Evolutionary conservation across 768 basidiomycete genomes (phyloP).

Genomic region (Serendipita sp.): DNA sequence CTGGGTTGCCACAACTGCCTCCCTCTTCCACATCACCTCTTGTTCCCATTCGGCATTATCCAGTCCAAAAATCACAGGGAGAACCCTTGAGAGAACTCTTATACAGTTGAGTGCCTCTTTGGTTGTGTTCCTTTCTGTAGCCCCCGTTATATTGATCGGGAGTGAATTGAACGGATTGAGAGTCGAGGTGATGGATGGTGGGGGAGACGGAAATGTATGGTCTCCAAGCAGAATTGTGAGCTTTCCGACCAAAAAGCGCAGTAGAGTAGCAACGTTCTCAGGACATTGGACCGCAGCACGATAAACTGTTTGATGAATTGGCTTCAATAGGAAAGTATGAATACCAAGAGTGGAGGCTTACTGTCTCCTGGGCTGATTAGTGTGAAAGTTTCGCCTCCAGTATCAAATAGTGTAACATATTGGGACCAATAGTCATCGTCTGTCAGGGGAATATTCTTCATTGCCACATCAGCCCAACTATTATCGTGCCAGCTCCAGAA

Average conservation of each 20-base stretch:
- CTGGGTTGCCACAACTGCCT: slow-evolving; percentile 29
- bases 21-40: slow-evolving; percentile 69
- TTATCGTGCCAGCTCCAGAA: not conserved
- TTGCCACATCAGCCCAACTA: not conserved
- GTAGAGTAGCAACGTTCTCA: slow-evolving; percentile 71
- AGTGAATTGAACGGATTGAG: slow-evolving; percentile 39
- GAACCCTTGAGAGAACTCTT: slow-evolving; percentile 72
- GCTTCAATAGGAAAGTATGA: slow-evolving; percentile 4
- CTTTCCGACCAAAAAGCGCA: slow-evolving; percentile 49
- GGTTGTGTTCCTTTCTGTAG: slow-evolving; percentile 38
- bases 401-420: slow-evolving; percentile 78
- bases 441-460: slow-evolving; percentile 51
- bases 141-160: slow-evolving; percentile 22
- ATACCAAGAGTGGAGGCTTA: slow-evolving; percentile 24
- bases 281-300: slow-evolving; percentile 69
- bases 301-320: slow-evolving; percentile 38
- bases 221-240: slow-evolving; percentile 62
- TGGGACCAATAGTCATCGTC: slow-evolving; percentile 31
- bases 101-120: slow-evolving; percentile 85
- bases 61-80: slow-evolving; percentile 78
- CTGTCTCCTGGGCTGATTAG: slow-evolving; percentile 75
- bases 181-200: slow-evolving; percentile 35
- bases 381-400: slow-evolving; percentile 80
- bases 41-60: slow-evolving; percentile 63
- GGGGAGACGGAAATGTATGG: slow-evolving; percentile 58